phyloP scores from a whole-genome alignment of 225 moss, liverwort and hornwort species.

The Sphagnum tenellum region DNA sequence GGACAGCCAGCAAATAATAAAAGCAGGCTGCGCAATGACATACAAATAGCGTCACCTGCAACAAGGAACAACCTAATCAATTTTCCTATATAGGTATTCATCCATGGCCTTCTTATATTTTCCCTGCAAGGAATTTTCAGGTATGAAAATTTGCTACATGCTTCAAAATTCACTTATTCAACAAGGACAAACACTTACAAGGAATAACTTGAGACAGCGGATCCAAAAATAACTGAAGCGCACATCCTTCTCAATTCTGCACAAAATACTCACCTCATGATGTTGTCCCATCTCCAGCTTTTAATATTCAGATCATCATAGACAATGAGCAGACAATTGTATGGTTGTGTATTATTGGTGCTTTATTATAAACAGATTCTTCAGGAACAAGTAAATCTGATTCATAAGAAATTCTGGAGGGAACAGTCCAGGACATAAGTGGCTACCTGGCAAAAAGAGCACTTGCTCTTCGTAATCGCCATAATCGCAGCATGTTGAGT shows the following conservation, averaged over 20 bases:
- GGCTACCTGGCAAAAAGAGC: conserved; percentile 71
- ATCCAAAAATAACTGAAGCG: conserved; percentile 81
- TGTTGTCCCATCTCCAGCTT: no score
- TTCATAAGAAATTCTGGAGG: no score
- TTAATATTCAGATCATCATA: no score
- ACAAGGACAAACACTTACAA: conserved; percentile 15
- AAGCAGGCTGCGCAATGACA: conserved; percentile 81
- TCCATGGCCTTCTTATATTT: no score
- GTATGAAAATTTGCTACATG: background rate
- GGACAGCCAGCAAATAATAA: conserved; percentile 65
- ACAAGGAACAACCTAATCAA: no score
- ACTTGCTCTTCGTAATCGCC: conserved; percentile 89
- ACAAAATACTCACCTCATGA: background rate
- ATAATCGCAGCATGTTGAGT: conserved; percentile 76
- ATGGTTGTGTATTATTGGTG: no score
- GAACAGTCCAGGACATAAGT: no score
- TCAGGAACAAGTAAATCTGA: no score
- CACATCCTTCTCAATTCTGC: conserved; percentile 93
- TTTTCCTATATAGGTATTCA: no score
- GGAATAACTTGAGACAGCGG: conserved; percentile 55
- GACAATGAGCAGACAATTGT: no score
- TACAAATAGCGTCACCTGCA: conserved; percentile 67
- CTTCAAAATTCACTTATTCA: background rate
- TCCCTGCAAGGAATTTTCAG: no score
- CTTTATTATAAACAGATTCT: no score